Base-by-base conservation (phyloP, 495 filamentous ascomycete species). In the Bombardia bombarda region DNA sequence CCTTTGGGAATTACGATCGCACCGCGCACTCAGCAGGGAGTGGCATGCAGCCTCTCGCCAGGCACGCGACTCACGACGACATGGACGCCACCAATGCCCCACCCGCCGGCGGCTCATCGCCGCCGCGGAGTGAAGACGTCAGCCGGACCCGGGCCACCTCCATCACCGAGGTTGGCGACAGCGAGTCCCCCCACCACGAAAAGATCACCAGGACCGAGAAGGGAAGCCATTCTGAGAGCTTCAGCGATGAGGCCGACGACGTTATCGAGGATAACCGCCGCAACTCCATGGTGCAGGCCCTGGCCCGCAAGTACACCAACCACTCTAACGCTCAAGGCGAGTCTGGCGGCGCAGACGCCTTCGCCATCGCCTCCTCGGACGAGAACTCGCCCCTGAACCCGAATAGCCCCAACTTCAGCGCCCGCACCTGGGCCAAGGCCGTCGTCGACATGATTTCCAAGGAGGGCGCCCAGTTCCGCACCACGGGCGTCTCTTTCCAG, bases 371-470 rank as follows among this genome's bases (percentile, higher is more conserved):
- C 7, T 50, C 52, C 3, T 35, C 47, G 24, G 62, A 59, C 13
- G 56, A 65, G 43, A 45, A 66, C 35, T 73, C 70, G 32, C 65
- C 68, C 1, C 39, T 75, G 25, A 75, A 82, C 48, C 78, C 78
- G 22, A 55, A 62, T 32, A 70, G 70, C 20, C 56, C 58, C 21
- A 66, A 76, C 30, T 82, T 82, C 57, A 70, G 61, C 43, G 60
- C 65, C 32, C 62, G 64, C 18, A 65, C 66, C 18, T 82, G 78
- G 78, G 67, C 70, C 24, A 78, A 78, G 63, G 56, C 69, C 19
- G 43, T 79, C 25, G 65, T 77, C 26, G 62, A 66, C 22, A 56
- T 74, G 46, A 53, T 70, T 4, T 46, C 59, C 13, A 61, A 65
- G 30, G 60, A 63, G 21, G 73, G 73, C 16, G 52, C 57, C 22